Percentiles rank a stretch among this genome's conserved stretches.
Conservation (phyloP, 2,329 filamentous ascomycete species). For the Teratosphaeria nubilosa region DNA sequence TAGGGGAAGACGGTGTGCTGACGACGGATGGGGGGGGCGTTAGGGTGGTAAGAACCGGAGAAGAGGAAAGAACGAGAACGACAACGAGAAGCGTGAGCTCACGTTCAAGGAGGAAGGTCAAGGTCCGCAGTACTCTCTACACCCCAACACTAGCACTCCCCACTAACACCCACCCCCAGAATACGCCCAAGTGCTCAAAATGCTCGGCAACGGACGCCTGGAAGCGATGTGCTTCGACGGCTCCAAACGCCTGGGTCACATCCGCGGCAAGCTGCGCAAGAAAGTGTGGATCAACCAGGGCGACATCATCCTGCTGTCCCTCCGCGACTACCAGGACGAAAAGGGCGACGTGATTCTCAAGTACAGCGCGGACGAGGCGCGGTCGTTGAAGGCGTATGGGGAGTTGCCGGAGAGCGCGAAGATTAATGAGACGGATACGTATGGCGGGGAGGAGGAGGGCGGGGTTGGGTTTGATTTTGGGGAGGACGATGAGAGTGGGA, state of each 20-base stretch:
- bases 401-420: constrained; percentile 95
- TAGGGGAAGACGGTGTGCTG: constrained; percentile 31
- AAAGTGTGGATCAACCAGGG: constrained; percentile 99
- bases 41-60: constrained; percentile 93
- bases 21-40: neutral
- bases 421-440: constrained; percentile 99
- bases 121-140: too few relatives aligned
- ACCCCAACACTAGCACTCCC: constrained; percentile 8
- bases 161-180: constrained; percentile 34
- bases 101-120: constrained; percentile 99
- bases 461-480: constrained; percentile 98
- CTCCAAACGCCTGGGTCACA: constrained; percentile 72
- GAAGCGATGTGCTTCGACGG: constrained; percentile 95
- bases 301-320: constrained; percentile 80
- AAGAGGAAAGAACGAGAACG: constrained; percentile 77
- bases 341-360: constrained; percentile 92
- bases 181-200: constrained; percentile 83
- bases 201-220: constrained; percentile 89
- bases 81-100: constrained; percentile 97
- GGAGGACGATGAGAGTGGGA: constrained; percentile 60
- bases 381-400: constrained; percentile 90
- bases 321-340: constrained; percentile 88
- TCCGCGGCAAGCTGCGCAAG: constrained; percentile 94
- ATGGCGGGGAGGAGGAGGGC: constrained; percentile 81
- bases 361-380: constrained; percentile 90